These are phyloP conservation scores for Aechmea fasciata DNA, from an alignment of 176 grass and related monocot genomes.

Conservation along the genomic window DNA sequence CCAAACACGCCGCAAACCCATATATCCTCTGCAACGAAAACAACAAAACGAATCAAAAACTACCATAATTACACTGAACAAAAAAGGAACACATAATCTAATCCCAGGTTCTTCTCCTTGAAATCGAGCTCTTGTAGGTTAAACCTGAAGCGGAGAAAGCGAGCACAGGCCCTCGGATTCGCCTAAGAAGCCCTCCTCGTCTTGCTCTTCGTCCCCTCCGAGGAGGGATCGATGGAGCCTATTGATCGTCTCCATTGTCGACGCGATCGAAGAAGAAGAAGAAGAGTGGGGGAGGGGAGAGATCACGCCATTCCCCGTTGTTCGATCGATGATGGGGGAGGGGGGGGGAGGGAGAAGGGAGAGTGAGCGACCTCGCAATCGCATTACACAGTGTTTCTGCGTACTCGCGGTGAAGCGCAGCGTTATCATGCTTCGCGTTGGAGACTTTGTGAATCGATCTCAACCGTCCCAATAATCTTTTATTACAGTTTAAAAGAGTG, in stretches of 20 bases:
- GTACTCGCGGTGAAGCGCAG: not conserved
- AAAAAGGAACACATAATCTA: not conserved
- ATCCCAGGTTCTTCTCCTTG: conserved; percentile 5
- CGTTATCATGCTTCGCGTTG: not conserved
- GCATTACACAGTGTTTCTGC: not conserved
- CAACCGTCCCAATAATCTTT: no score
- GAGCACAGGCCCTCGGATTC: conserved; percentile 50
- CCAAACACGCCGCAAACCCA: conserved; percentile 54
- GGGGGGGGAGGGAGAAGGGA: not conserved
- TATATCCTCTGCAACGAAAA: conserved; percentile 52
- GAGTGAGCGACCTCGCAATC: not conserved
- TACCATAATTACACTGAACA: not conserved
- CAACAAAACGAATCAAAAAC: conserved; percentile 10
- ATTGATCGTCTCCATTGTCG: conserved; percentile 61
- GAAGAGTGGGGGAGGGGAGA: not conserved
- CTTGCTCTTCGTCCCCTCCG: conserved; percentile 38
- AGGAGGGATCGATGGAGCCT: conserved; percentile 59
- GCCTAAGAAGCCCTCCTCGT: conserved; percentile 47
- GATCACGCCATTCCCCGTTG: conserved; percentile 5
- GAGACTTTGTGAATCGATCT: not conserved
- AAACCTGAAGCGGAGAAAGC: conserved; percentile 73
- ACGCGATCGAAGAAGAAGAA: not conserved
- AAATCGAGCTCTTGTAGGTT: conserved; percentile 1
- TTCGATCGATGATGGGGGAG: not conserved
- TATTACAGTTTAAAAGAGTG: no score